Evolutionary conservation across 176 grass and related monocot genomes (phyloP).

Genomic region (Poa pratensis): DNA sequence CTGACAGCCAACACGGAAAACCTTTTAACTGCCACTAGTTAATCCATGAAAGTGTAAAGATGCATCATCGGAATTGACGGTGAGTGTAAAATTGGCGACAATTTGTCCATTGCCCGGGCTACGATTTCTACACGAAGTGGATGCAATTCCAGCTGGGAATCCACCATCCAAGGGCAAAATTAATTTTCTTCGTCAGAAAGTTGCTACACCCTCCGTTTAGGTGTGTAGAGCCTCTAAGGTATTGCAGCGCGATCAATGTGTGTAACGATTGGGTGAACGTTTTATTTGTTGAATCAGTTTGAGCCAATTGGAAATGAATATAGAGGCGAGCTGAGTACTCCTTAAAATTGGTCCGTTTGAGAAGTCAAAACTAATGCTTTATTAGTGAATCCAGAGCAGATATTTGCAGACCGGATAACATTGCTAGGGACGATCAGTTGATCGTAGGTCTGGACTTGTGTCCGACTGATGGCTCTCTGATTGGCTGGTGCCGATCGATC

Average conservation of each 20-base stretch:
- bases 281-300: too few relatives aligned
- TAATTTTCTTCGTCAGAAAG: not conserved
- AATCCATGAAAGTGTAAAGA: too few relatives aligned
- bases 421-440: not conserved
- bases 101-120: too few relatives aligned
- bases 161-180: not conserved
- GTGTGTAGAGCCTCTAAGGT: too few relatives aligned
- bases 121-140: not conserved
- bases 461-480: not conserved
- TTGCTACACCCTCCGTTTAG: not conserved
- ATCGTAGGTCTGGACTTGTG: not conserved
- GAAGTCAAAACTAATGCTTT: not conserved
- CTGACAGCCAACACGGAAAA: not conserved
- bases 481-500: not conserved
- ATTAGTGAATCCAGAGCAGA: not conserved
- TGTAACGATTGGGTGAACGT: too few relatives aligned
- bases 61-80: too few relatives aligned
- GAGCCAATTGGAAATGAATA: too few relatives aligned
- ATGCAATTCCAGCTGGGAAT: not conserved
- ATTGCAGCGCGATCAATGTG: too few relatives aligned
- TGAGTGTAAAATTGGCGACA: too few relatives aligned
- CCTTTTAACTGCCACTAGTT: not conserved
- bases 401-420: not conserved
- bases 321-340: too few relatives aligned
- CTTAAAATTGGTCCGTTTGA: not conserved